Percentiles rank a stretch among this genome's conserved stretches.
phyloP scores from a whole-genome alignment of 148 eudicot species.

The Nyssa sinensis region DNA sequence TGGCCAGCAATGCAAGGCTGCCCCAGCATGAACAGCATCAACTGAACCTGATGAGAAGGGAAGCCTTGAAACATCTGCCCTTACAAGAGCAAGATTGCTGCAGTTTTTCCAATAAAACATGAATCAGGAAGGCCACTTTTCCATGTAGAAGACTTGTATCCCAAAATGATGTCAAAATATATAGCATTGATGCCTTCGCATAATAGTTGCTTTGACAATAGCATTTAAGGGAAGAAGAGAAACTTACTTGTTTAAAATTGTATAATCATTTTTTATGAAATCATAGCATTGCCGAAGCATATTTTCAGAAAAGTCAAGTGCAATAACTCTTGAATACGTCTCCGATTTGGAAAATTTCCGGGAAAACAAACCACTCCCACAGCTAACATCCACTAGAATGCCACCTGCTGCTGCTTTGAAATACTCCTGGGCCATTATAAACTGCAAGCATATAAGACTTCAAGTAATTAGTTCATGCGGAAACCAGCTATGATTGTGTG shows the following conservation, averaged over 20 bases:
- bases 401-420: conserved; percentile 88
- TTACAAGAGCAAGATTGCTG: conserved; percentile 93
- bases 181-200: neutral
- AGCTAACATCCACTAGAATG: conserved; percentile 83
- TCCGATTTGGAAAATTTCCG: conserved; percentile 83
- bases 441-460: conserved; percentile 44
- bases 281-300: conserved; percentile 95
- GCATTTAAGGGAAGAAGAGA: conserved; percentile 3
- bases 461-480: conserved; percentile 7
- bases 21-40: conserved; percentile 99
- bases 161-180: neutral
- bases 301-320: conserved; percentile 94
- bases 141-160: neutral
- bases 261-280: conserved; percentile 71
- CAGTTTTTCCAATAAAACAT: conserved; percentile 24
- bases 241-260: conserved; percentile 55
- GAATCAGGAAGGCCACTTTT: conserved; percentile 15
- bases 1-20: conserved; percentile 99
- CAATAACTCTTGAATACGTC: conserved; percentile 72
- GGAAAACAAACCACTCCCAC: conserved; percentile 96
- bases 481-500: neutral
- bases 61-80: conserved; percentile 97
- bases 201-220: neutral
- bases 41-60: conserved; percentile 86
- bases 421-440: conserved; percentile 94